Percentiles rank a stretch among this genome's conserved stretches.
Conservation (phyloP, 306 rosid genomes). For the Quercus rubra region DNA sequence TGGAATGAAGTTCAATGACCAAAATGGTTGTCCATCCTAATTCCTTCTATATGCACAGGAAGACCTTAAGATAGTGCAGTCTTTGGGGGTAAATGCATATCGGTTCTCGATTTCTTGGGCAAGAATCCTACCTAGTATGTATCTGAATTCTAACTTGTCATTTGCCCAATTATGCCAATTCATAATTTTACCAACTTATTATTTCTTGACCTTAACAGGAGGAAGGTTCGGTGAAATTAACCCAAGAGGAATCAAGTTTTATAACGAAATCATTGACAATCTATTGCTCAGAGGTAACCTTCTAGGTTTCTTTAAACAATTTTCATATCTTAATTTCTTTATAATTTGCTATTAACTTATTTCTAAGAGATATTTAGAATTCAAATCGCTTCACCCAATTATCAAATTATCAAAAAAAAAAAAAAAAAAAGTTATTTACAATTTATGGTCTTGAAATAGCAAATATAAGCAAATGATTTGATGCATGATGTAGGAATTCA, state of each 20-base stretch:
- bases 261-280: constrained; percentile 57
- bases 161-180: background rate
- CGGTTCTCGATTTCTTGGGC: constrained; percentile 75
- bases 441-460: background rate
- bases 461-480: constrained; percentile 1
- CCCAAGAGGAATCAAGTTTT: constrained; percentile 45
- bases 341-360: no score
- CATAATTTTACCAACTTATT: background rate
- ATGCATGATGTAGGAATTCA: constrained; percentile 45
- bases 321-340: background rate
- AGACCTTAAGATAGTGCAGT: constrained; percentile 48
- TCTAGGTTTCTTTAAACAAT: background rate
- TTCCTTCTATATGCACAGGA: constrained; percentile 27
- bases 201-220: constrained; percentile 27
- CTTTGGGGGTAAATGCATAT: constrained; percentile 58
- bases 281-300: constrained; percentile 46
- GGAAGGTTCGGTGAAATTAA: constrained; percentile 56
- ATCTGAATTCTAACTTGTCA: background rate
- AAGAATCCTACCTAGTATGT: constrained; percentile 64
- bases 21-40: no score
- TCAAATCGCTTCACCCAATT: no score
- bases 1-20: no score
- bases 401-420: no score
- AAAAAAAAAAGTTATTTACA: no score
- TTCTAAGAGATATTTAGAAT: no score